Base-by-base conservation (phyloP, 73 alveolate species). In the Diophrys appendiculata region DNA sequence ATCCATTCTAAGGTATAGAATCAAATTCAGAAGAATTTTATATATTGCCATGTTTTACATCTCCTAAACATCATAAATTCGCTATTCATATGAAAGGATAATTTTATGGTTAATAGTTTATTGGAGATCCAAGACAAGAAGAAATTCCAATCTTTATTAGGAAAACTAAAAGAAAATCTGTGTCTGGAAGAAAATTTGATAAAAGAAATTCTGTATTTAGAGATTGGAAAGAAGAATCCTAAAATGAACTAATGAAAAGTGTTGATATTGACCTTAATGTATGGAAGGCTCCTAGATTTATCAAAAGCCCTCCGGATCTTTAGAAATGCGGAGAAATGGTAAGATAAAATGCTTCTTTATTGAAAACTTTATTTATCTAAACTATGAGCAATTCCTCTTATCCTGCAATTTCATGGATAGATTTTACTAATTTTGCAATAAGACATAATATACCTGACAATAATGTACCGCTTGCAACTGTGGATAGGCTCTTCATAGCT, bases 281-380 rank as follows among this genome's bases (percentile, higher is more conserved):
- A 23, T 86, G 93, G 93, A 86, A 86, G 67, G 78, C 68, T 1
- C 81, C 88, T 0, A 79, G 93, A 35, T 80, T 86, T 60, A 60
- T 78, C 25, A 86, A 86, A 33, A 89, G 80, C 34, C 89, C 87
- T 29, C n/a, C 3, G 11, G 93, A 86, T 28, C 56, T 18, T 34
- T n/a, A 25, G 26, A 75, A 75, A 5, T 25, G 64, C 2, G 64
- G 67, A 1, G 23, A 54, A 25, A 1, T 54, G 0, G 29, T 75
- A 26, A 35, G 33, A 75, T n/a, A 53, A 23, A 25, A 75, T 29
- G 75, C 30, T 32, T 18, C 11, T 24, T 75, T 54, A 31, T 56
- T 75, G 8, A 75, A 75, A 29, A 75, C 83, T 3, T 14, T 75
- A 29, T 75, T 55, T 67, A 75, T 75, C 29, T 55, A 31, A 30